phyloP scores from a whole-genome alignment of 1,284 basidiomycete genomes.

The Tilletia indica region DNA sequence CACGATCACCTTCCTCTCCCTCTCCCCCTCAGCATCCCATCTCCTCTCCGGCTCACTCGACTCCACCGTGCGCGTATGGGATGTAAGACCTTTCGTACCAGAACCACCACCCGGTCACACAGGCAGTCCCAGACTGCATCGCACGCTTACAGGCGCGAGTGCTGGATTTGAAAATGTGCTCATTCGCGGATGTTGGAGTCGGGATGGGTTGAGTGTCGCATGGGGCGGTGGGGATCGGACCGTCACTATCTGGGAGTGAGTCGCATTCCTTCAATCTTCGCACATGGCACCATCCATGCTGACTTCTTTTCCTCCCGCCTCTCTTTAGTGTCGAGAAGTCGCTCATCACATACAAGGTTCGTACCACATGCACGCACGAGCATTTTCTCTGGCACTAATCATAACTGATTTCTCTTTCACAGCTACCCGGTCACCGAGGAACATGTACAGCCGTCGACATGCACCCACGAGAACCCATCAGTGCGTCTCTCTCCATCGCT shows the following conservation, averaged over 20 bases:
- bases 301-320: background rate
- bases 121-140: conserved; percentile 39
- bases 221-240: conserved; percentile 51
- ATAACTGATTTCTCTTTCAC: background rate
- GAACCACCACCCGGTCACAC: conserved; percentile 37
- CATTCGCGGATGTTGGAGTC: conserved; percentile 42
- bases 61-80: conserved; percentile 53
- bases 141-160: conserved; percentile 46
- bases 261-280: background rate
- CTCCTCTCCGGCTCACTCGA: conserved; percentile 49
- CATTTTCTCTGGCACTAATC: too few species aligned
- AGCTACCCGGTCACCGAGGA: conserved; percentile 53
- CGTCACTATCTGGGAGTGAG: conserved; percentile 50
- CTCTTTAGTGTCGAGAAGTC: conserved; percentile 32
- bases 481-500: conserved; percentile 21
- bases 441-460: conserved; percentile 52
- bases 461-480: conserved; percentile 53
- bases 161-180: conserved; percentile 52
- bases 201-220: conserved; percentile 44
- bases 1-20: conserved; percentile 43
- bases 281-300: background rate
- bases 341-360: conserved; percentile 46
- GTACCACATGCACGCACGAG: background rate
- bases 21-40: conserved; percentile 51
- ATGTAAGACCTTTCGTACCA: conserved; percentile 55